These are phyloP conservation scores for Quercus lobata DNA, from an alignment of 331 rosid species.

Conservation along the genomic window DNA sequence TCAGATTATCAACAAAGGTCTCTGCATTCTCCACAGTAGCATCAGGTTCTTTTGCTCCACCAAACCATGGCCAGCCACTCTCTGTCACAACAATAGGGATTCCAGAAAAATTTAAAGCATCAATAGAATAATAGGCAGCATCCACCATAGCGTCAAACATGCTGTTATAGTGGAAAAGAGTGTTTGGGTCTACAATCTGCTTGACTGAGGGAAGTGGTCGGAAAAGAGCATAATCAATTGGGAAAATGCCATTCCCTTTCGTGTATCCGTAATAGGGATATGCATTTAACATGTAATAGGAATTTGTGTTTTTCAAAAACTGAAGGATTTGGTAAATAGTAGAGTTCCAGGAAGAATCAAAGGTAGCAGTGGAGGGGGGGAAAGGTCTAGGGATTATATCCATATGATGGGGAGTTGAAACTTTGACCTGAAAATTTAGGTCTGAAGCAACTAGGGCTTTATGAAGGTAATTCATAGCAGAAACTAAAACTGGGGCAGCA, in stretches of 20 bases:
- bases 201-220: conserved; percentile 72
- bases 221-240: conserved; percentile 84
- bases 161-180: conserved; percentile 71
- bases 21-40: conserved; percentile 74
- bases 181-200: conserved; percentile 95
- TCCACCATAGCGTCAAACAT: conserved; percentile 98
- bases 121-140: conserved; percentile 77
- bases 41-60: conserved; percentile 75
- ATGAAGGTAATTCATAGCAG: conserved; percentile 83
- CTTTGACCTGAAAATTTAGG: conserved; percentile 66
- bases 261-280: conserved; percentile 88
- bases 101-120: conserved; percentile 58
- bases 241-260: conserved; percentile 74
- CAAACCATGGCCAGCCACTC: conserved; percentile 88
- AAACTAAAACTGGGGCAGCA: conserved; percentile 68
- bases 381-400: conserved; percentile 75
- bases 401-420: conserved; percentile 88
- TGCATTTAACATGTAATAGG: conserved; percentile 87
- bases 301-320: conserved; percentile 81
- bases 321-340: conserved; percentile 77
- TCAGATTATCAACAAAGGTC: conserved; percentile 61
- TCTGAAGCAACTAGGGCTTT: conserved; percentile 77
- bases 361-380: conserved; percentile 84
- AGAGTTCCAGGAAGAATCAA: conserved; percentile 72
- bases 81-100: conserved; percentile 80